Base-by-base conservation (phyloP, 164 flowering plant species). In the Magnolia officinalis region DNA sequence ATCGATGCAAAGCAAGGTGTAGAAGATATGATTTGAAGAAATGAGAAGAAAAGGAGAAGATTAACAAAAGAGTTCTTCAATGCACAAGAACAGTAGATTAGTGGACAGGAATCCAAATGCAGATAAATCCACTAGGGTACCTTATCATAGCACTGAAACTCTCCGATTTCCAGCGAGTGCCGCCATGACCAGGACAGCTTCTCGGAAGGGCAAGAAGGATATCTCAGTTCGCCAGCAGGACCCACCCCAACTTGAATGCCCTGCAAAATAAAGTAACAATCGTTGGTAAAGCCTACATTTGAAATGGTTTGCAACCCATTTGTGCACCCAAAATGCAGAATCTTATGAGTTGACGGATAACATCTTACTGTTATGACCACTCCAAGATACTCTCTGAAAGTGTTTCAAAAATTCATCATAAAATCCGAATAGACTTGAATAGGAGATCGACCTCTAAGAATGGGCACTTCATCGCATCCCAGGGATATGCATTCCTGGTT, bases 61-160 rank as follows among this genome's bases (percentile, higher is more conserved):
- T 4, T 3, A 5, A 37, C 45, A 37, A 37, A 20, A n/a, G 11
- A 64, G 67, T 19, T 21, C 29, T 64, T 64, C 50, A 19, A 68
- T 16, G 29, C 21, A 16, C 31, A 23, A 10, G 20, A 63, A 18
- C 19, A 31, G 75, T 2, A 23, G 67, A 66, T 50, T 49, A 37
- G 45, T 37, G 45, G 45, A 0, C 6, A 0, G 29, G 14, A 70
- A 50, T 50, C 11, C 58, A 50, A 49, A 8, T 16, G n/a, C 19
- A 51, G 26, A 0, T 7, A 20, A 23, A 8, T 6, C 11, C 19
- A 68, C 52, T 58, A 74, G 52, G 73, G 6, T 81, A 89, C 91
- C 92, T 91, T 89, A 78, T 92, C 97, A 85, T 87, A 89, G 84
- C 92, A 91, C 65, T 89, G 95, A 70, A 91, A 92, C 78, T 89